Percentiles rank a stretch among this genome's conserved stretches.
Evolutionary conservation across 129 eudicot genomes (phyloP).

Genomic region (Helianthus tuberosus): DNA sequence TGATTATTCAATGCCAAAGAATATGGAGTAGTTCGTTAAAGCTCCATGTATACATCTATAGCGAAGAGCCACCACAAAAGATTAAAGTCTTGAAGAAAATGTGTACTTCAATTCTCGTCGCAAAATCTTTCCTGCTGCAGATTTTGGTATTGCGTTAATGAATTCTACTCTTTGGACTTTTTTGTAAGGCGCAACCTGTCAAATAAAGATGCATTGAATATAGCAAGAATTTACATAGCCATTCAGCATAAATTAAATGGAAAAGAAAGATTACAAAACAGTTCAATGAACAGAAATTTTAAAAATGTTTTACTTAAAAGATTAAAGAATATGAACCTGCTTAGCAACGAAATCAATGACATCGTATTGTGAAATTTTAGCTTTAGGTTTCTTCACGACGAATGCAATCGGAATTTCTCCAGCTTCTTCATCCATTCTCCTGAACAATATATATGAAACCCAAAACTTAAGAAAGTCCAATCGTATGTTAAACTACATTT

Average conservation of each 20-base stretch:
- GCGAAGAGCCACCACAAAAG: neutral
- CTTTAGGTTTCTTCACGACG: constrained; percentile 49
- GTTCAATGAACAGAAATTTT: neutral
- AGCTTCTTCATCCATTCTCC: constrained; percentile 68
- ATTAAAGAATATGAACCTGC: constrained; percentile 43
- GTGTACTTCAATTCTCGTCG: constrained; percentile 47
- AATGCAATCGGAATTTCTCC: constrained; percentile 86
- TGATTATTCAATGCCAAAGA: neutral
- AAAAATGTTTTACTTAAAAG: neutral
- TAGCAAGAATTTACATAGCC: too few species aligned
- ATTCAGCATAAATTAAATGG: too few species aligned
- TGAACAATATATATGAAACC: constrained; percentile 17
- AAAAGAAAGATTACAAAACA: too few species aligned
- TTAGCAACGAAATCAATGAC: constrained; percentile 57
- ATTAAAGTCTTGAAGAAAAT: neutral
- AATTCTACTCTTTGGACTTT: constrained; percentile 68
- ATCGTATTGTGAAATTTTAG: constrained; percentile 39
- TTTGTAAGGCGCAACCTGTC: constrained; percentile 83
- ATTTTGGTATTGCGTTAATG: constrained; percentile 61
- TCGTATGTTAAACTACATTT: neutral
- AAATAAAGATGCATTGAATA: neutral
- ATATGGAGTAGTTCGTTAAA: too few species aligned
- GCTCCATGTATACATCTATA: neutral
- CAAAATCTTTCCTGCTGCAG: constrained; percentile 75
- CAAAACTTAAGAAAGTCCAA: neutral